Evolutionary conservation across 2,329 filamentous ascomycete species (phyloP).

Genomic region (Beauveria medogensis): DNA sequence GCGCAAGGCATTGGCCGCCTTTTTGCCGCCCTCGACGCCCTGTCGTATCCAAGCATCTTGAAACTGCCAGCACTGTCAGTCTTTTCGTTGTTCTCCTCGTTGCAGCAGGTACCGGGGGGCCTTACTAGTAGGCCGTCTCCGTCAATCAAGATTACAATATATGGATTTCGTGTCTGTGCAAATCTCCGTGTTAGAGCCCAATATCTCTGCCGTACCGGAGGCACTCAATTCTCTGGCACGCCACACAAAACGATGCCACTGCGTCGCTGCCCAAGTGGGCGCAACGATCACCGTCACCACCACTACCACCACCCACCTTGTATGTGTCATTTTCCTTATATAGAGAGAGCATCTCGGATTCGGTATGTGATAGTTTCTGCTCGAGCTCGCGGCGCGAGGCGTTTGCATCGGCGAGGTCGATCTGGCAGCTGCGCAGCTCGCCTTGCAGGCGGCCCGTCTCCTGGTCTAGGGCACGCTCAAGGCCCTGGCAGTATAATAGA

Average conservation of each 20-base stretch:
- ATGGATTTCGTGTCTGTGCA: constrained; percentile 45
- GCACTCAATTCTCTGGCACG: background rate
- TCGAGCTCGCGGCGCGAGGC: constrained; percentile 43
- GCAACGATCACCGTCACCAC: background rate
- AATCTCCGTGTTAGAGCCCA: constrained; percentile 2
- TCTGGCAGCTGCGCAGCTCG: constrained; percentile 34
- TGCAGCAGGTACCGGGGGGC: background rate
- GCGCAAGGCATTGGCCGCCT: constrained; percentile 42
- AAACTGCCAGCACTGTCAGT: constrained; percentile 36
- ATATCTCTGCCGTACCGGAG: background rate
- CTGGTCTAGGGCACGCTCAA: constrained; percentile 34
- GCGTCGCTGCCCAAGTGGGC: background rate
- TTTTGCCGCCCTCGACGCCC: constrained; percentile 47
- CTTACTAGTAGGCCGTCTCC: constrained; percentile 53
- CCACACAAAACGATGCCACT: background rate
- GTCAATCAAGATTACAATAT: constrained; percentile 54
- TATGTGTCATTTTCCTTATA: constrained; percentile 33
- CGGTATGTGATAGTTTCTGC: constrained; percentile 33
- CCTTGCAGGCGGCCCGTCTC: constrained; percentile 36
- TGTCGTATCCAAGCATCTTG: constrained; percentile 45
- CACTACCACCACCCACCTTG: constrained; percentile 29
- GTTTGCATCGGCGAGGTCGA: constrained; percentile 44
- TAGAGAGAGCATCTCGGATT: constrained; percentile 27
- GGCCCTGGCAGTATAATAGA: constrained; percentile 34
- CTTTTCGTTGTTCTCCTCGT: background rate